phyloP scores from a whole-genome alignment of 2,329 filamentous ascomycete genomes.

The Apiospora malaysiana region DNA sequence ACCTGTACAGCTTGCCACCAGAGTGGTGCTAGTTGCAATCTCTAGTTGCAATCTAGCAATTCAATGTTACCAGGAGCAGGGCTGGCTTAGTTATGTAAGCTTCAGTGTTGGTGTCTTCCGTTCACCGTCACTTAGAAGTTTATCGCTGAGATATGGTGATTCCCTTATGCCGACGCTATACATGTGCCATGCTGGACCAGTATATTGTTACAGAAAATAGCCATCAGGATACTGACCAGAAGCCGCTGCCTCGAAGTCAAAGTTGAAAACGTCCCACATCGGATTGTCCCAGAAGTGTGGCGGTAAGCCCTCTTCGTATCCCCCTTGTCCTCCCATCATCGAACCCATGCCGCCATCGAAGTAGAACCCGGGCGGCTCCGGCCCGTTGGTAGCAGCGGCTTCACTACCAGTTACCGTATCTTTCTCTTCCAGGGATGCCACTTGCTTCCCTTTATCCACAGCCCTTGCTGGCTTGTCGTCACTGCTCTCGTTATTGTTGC shows the following conservation, averaged over 20 bases:
- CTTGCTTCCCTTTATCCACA: background rate
- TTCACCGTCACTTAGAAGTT: no score
- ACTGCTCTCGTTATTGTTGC: no score
- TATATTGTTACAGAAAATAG: conserved; percentile 21
- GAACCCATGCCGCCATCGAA: conserved; percentile 20
- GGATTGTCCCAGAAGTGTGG: conserved; percentile 34
- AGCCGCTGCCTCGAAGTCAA: conserved; percentile 25
- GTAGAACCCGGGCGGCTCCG: background rate
- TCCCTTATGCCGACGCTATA: no score
- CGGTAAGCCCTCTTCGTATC: conserved; percentile 19
- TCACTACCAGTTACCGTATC: background rate
- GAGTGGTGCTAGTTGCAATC: no score
- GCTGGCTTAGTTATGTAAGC: no score
- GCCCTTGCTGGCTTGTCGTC: background rate
- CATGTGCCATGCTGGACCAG: no score
- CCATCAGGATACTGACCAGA: background rate
- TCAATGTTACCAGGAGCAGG: no score
- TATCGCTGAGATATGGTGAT: no score
- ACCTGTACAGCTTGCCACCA: no score
- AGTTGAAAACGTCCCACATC: conserved; percentile 34
- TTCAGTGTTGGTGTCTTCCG: no score
- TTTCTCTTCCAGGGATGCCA: no score
- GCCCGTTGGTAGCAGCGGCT: background rate
- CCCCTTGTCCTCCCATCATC: conserved; percentile 8
- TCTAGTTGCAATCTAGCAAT: no score